Evolutionary conservation across 345 rosid species (phyloP), one percentile per base, ranked within the genome.

Genomic region (Reutealis trisperma): DNA sequence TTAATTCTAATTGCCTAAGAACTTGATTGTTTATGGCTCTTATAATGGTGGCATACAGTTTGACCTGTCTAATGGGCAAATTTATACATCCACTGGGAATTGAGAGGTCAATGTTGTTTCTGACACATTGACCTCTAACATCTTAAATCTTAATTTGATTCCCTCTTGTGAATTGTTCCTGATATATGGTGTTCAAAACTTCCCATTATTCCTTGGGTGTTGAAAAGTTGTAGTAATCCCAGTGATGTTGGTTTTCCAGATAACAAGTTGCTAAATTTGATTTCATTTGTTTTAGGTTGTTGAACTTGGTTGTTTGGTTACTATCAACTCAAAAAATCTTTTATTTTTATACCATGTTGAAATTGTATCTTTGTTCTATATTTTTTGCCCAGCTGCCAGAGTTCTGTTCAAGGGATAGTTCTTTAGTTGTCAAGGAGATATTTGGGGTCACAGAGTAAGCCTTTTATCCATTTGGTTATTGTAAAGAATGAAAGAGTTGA

Each of bases 401-500:
- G 83, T 91, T 96, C 84, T 91, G 97, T 80, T 81, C 87, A 11
- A 82, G 87, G 83, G 94, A 92, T 77, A 87, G 82, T 86, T 92
- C 99, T 65, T 87, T 96, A 49, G 82, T 89, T 37, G 89, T 94
- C 63, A 93, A 96, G 88, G 97, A 96, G 85, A 92, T 96, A 73
- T 94, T 92, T 47, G 98, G 99, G 74, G 99, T 90, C 55, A 78
- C 97, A 84, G 98, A 91, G 97, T 94, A 92, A 77, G 94, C 62
- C 42, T 71, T 65, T 66, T 68, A 30, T 74, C 37, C 61, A 66
- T 75, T 55, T 70, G 21, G 15, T 57, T 69, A 22, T 72, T 16
- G 22, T n/a, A 13, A 62, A 27, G 45, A 72, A 22, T 60, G 22
- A 25, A 61, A 34, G 69, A 70, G 42, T 57, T 41, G 19, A 69